Conservation (phyloP, 352 stramenopile genomes). For the Phytophthora ohioensis region DNA sequence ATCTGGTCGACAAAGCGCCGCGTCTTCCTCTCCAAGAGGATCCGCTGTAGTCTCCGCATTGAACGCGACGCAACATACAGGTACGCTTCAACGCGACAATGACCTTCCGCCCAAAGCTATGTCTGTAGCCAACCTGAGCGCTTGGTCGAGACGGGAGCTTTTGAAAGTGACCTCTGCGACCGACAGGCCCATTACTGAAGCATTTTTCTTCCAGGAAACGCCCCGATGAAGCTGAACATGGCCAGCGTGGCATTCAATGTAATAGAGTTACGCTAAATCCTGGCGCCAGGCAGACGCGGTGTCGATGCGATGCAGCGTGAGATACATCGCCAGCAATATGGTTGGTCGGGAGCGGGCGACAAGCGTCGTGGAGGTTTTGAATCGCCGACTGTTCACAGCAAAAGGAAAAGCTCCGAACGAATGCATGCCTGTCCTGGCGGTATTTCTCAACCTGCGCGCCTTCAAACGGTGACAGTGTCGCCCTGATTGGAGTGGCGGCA, state of each 20-base stretch:
- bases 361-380: conserved; percentile 24
- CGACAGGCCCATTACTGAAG: conserved; percentile 12
- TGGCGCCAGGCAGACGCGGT: conserved; percentile 7
- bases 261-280: conserved; percentile 25
- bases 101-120: not conserved
- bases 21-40: conserved; percentile 44
- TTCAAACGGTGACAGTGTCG: not conserved
- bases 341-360: conserved; percentile 15
- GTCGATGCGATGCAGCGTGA: conserved; percentile 26
- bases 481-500: conserved; percentile 22
- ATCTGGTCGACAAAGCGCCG: conserved; percentile 43
- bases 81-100: conserved; percentile 17
- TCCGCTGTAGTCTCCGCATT: conserved; percentile 42
- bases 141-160: conserved; percentile 14
- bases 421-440: conserved; percentile 17
- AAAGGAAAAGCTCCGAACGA: conserved; percentile 27
- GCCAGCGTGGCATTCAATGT: conserved; percentile 24
- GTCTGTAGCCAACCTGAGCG: not conserved
- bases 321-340: conserved; percentile 1
- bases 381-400: conserved; percentile 17
- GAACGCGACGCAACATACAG: conserved; percentile 33
- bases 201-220: conserved; percentile 38
- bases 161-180: conserved; percentile 25
- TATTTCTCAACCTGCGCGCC: conserved; percentile 24
- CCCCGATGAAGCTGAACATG: conserved; percentile 16